Base-by-base conservation (phyloP, 805 yeast genomes). In the Candida nitratophila region DNA sequence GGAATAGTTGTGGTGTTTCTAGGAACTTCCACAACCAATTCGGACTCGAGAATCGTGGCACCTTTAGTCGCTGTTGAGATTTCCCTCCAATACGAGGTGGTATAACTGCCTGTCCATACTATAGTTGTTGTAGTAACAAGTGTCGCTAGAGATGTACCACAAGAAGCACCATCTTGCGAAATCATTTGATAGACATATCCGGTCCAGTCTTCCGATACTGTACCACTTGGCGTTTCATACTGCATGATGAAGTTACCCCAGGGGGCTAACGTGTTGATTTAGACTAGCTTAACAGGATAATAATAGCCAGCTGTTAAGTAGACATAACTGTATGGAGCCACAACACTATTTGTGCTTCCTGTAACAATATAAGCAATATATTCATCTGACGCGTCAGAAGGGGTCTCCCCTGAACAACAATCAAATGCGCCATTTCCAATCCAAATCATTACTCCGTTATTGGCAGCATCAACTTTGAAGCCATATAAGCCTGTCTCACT, bases 241-340 rank as follows among this genome's bases (percentile, higher is more conserved):
- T 4, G 5, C 15, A 29, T 29, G 14, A 7, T 12, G 14, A 29
- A 29, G n/a, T 29, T 29, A 29, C 32, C 32, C n/a, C 12, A 29
- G 4, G 14, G n/a, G n/a, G 12, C 8, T 11, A 11, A 12, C 27
- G 32, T 37, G 16, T 42, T 42, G 10, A 32, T 21, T 21, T 42
- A 42, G 15, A 37, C 40, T 2, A 42, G 3, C 32, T 40, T 30
- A 8, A 42, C 19, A 2, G 44, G 44, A 32, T 42, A 42, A 33
- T 42, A 42, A 14, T 15, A 9, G 15, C 37, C 41, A 8, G 17
- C 19, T 16, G 27, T 16, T 24, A 42, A 32, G n/a, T 41, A 41
- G 9, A 35, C 35, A 36, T 35, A 29, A 6, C 40, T n/a, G 15
- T 20, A 29, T 4, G 32, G 32, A 29, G 32, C 32, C 3, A 4